A percentile compares a stretch with the other conserved stretches of the same genome.
Evolutionary conservation across 768 basidiomycete genomes (phyloP).

Genomic region (Tricholoma furcatifolium): DNA sequence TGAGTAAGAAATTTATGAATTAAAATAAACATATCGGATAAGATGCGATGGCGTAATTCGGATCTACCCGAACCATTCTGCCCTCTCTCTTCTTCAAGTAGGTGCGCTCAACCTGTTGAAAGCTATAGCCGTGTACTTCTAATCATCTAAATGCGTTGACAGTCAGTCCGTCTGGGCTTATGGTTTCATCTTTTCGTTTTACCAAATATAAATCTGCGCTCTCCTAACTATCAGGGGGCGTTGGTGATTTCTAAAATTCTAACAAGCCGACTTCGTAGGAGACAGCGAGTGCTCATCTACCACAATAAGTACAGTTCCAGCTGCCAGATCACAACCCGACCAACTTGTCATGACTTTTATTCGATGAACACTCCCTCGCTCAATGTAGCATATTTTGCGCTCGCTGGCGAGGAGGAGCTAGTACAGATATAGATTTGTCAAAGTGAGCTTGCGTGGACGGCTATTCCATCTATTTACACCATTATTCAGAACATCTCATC

Average conservation of each 20-base stretch:
- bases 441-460: slow-evolving; percentile 13
- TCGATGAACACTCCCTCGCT: slow-evolving; percentile 5
- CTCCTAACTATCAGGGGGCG: slow-evolving; percentile 3
- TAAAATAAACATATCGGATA: slow-evolving; percentile 15
- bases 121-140: too few relatives aligned
- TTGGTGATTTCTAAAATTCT: not conserved
- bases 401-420: slow-evolving; percentile 23
- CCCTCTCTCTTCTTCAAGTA: too few relatives aligned
- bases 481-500: slow-evolving; percentile 19
- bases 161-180: too few relatives aligned
- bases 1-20: slow-evolving; percentile 13
- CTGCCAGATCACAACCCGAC: too few relatives aligned
- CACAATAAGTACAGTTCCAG: too few relatives aligned
- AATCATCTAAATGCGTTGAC: too few relatives aligned
- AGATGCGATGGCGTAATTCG: slow-evolving; percentile 18
- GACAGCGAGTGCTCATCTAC: not conserved
- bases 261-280: slow-evolving; percentile 9
- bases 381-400: slow-evolving; percentile 20
- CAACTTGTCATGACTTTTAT: not conserved
- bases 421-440: slow-evolving; percentile 19
- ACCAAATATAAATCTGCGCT: not conserved
- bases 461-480: slow-evolving; percentile 14
- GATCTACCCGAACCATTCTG: slow-evolving; percentile 15
- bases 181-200: too few relatives aligned
- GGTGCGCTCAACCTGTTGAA: too few relatives aligned